phyloP scores from a whole-genome alignment of 257 asterid species.

The Ehretia macrophylla region DNA sequence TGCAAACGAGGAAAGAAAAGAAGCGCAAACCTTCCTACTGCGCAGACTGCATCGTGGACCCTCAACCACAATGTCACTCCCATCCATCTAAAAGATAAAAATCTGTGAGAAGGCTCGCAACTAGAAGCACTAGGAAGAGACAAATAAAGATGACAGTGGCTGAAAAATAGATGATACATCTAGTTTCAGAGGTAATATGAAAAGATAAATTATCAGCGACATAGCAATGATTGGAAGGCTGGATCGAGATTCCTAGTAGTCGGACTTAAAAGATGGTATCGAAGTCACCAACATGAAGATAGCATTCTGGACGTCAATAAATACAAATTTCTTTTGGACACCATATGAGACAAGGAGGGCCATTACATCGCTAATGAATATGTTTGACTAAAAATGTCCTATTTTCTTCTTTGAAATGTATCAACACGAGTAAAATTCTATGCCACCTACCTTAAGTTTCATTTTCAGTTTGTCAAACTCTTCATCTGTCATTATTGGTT shows the following conservation, averaged over 20 bases:
- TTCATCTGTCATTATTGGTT: constrained; percentile 66
- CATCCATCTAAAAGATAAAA: constrained; percentile 55
- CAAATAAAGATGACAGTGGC: not conserved
- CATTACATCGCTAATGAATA: too few relatives aligned
- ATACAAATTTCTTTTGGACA: too few relatives aligned
- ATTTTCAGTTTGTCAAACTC: constrained; percentile 75
- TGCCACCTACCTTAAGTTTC: constrained; percentile 70
- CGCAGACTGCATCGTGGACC: constrained; percentile 99
- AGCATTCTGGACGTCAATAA: too few relatives aligned
- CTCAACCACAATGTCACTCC: constrained; percentile 90
- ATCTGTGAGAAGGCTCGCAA: constrained; percentile 10
- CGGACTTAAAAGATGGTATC: too few relatives aligned
- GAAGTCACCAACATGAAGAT: too few relatives aligned
- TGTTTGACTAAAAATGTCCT: too few relatives aligned
- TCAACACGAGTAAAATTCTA: not conserved
- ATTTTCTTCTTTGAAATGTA: too few relatives aligned
- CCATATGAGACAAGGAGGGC: too few relatives aligned
- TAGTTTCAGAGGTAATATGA: too few relatives aligned
- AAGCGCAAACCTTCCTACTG: constrained; percentile 66
- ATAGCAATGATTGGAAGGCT: too few relatives aligned
- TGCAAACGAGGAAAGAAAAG: not conserved
- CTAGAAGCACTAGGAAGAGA: not conserved
- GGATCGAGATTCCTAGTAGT: too few relatives aligned
- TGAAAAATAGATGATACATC: not conserved
- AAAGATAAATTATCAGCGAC: too few relatives aligned